Evolutionary conservation across 2,329 filamentous ascomycete genomes (phyloP).

Genomic region (Alternaria ventricosa): DNA sequence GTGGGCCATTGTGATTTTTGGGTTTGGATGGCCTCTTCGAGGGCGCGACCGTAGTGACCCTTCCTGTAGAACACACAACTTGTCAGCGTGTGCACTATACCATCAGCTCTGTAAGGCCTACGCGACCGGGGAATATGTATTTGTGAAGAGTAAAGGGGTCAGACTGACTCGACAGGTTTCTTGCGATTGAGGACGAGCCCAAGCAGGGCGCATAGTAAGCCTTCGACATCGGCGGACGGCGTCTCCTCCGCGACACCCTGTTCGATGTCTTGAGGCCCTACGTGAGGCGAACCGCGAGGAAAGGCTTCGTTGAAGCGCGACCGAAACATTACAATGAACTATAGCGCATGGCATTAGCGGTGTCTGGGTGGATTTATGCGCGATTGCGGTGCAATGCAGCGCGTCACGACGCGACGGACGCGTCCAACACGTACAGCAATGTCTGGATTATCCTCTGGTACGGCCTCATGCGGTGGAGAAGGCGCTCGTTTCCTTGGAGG

Average conservation of each 20-base stretch:
- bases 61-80: constrained; percentile 62
- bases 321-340: constrained; percentile 99
- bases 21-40: constrained; percentile 88
- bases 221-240: constrained; percentile 85
- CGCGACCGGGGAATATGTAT: constrained; percentile 29
- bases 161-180: constrained; percentile 93
- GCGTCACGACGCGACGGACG: constrained; percentile 48
- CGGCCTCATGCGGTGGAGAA: constrained; percentile 89
- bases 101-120: constrained; percentile 1
- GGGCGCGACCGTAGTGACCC: constrained; percentile 88
- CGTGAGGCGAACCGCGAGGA: constrained; percentile 83
- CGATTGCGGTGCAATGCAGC: constrained; percentile 24
- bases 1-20: constrained; percentile 89
- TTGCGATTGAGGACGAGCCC: constrained; percentile 93
- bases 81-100: constrained; percentile 37
- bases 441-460: constrained; percentile 86
- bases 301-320: constrained; percentile 91
- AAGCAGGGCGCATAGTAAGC: constrained; percentile 86
- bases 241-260: constrained; percentile 77
- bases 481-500: constrained; percentile 77
- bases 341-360: constrained; percentile 39
- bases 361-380: constrained; percentile 32
- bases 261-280: constrained; percentile 95
- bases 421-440: constrained; percentile 77
- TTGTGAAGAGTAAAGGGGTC: constrained; percentile 21